These are phyloP conservation scores for Neospermospora avenae DNA, from an alignment of 2,329 filamentous ascomycete genomes.

Conservation along the genomic window DNA sequence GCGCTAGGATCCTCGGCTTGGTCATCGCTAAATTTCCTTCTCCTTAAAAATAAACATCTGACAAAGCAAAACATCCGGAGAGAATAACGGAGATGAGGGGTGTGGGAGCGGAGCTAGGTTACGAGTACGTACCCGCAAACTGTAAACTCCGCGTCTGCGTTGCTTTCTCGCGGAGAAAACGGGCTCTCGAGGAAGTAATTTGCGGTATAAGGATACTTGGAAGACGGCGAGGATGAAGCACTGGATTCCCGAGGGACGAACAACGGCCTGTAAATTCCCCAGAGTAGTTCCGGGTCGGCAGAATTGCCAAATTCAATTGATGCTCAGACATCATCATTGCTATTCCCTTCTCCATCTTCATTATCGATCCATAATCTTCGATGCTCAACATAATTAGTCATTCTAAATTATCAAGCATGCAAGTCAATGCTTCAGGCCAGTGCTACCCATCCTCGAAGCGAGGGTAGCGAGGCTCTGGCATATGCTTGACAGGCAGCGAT, in stretches of 20 bases:
- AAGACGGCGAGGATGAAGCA: background rate
- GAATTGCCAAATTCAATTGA: background rate
- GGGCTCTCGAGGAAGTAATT: background rate
- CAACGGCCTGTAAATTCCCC: background rate
- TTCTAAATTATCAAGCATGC: slow-evolving; percentile 1
- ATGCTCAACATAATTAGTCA: background rate
- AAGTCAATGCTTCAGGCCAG: background rate
- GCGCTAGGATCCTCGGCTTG: background rate
- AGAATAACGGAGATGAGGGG: background rate
- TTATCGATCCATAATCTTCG: background rate
- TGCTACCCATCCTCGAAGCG: background rate
- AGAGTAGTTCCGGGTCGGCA: slow-evolving; percentile 1
- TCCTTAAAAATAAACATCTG: slow-evolving; percentile 31
- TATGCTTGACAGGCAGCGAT: background rate
- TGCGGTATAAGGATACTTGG: background rate
- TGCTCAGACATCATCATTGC: background rate
- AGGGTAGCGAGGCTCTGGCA: slow-evolving; percentile 1
- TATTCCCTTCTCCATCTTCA: background rate
- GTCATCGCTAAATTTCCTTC: slow-evolving; percentile 4
- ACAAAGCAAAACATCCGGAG: slow-evolving; percentile 27
- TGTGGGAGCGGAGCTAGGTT: background rate
- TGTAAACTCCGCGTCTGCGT: background rate
- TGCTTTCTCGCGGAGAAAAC: background rate
- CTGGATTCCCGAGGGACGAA: background rate
- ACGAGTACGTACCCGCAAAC: background rate